Base-by-base conservation (phyloP, 805 yeast species). In the Lipomyces orientalis region DNA sequence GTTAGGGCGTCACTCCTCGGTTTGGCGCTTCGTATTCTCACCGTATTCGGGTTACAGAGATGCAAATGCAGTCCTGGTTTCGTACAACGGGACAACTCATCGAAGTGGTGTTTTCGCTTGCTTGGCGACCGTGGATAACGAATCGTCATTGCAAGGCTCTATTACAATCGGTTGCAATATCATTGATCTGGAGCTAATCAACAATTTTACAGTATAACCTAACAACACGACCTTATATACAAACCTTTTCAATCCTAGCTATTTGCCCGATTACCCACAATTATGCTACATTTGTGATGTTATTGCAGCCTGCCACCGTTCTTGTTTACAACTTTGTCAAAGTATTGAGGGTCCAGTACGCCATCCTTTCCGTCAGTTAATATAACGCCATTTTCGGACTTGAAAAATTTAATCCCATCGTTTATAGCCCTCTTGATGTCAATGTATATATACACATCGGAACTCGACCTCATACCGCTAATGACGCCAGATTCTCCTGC, bases 321-420 rank as follows among this genome's bases (percentile, higher is more conserved):
- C 12, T 76, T 66, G 61, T 80, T 79, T n/a, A 79, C 77, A 2
- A 82, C 80, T 58, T 76, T 76, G 2, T 55, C 58, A 64, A 90
- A 87, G 63, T 77, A 85, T 16, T 81, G 78, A 6, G 76, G 73
- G 0, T 82, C 76, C 1, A 91, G 78, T 1, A 78, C 58, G 0
- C 96, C 96, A 8, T 82, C 71, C 74, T 86, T 82, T 1, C 96
- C 94, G 5, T 85, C 80, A 2, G 90, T 83, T 61, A 93, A 77
- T 33, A 90, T 86, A 7, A 93, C 98, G 9, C 90, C 87, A 75
- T 95, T 95, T 16, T 83, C 79, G 59, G 96, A 88, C 73, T 79
- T 82, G 78, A 81, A 89, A 64, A 95, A 85, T 66, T 73, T 72
- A 25, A 88, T 79, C 0, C 80, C 82, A n/a, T 74, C 76, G 1